Base-by-base conservation (phyloP, 2,329 filamentous ascomycete genomes). In the Diaporthe destruens region DNA sequence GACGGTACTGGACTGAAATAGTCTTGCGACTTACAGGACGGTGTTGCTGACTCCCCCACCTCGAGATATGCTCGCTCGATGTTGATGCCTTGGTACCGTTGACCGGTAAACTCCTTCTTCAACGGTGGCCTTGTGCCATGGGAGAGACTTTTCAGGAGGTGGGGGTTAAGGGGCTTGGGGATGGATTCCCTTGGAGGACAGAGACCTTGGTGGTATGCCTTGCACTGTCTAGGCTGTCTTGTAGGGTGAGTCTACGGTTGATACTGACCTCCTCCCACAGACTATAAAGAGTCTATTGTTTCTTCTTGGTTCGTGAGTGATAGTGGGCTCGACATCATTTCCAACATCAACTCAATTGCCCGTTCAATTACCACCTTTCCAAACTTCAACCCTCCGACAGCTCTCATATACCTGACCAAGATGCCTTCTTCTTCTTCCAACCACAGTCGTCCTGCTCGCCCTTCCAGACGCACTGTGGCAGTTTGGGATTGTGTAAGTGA, bases 111-210 rank as follows among this genome's bases (percentile, higher is more conserved):
- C 32, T 66, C 36, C 47, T 66, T 66, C 32, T 20, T 23, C 1
- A 18, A 53, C 32, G 16, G 44, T 8, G 32, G 20, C 47, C 44
- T 53, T 39, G 14, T 36, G 61, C 12, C 16, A n/a, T 3, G 20
- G 25, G 47, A 53, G 47, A 39, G 47, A 66, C 61, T 25, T 66
- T 29, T 29, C 47, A 32, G 51, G 18, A 29, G 14, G 47, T 66
- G 61, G 61, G 61, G 61, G 61, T 66, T 66, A 39, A 53, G 61
- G 61, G 47, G 61, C 61, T 51, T 51, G 44, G 61, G 36, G 44
- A 51, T 65, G 5, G 11, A 20, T 51, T 36, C 61, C 61, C 29
- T 51, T 65, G 29, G 29, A 36, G 32, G 61, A 66, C 18, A 47
- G 25, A 32, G 29, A 29, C 32, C 32, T 51, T 36, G 14, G 44